Evolutionary conservation across 257 asterid genomes (phyloP).

Genomic region (Forsythia suspensa): DNA sequence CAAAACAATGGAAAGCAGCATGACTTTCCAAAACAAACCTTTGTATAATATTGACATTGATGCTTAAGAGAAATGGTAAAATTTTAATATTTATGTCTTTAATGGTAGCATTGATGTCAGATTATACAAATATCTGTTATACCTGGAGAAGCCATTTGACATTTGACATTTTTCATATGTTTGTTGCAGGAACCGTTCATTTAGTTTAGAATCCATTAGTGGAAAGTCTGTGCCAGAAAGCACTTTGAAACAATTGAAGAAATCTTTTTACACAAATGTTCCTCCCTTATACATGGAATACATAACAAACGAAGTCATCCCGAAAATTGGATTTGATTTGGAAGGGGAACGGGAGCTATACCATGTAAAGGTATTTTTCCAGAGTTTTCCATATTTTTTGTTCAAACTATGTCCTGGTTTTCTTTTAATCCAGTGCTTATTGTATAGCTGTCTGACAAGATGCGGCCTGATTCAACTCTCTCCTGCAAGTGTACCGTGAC

Average conservation of each 20-base stretch:
- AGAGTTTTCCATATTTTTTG: neutral
- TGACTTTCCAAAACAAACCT: too few relatives aligned
- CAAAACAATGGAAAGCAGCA: too few relatives aligned
- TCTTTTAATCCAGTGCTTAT: slow-evolving; percentile 10
- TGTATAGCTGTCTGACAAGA: slow-evolving; percentile 40
- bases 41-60: too few relatives aligned
- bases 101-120: neutral
- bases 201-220: slow-evolving; percentile 27
- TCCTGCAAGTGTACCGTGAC: slow-evolving; percentile 45
- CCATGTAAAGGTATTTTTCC: slow-evolving; percentile 35
- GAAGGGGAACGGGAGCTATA: slow-evolving; percentile 39
- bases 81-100: neutral
- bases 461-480: slow-evolving; percentile 39
- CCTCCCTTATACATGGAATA: slow-evolving; percentile 38
- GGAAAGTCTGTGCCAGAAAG: slow-evolving; percentile 18
- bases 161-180: neutral
- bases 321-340: slow-evolving; percentile 27
- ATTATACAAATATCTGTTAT: neutral
- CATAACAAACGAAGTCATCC: slow-evolving; percentile 31
- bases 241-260: slow-evolving; percentile 29
- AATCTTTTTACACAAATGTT: slow-evolving; percentile 42
- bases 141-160: neutral
- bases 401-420: neutral
- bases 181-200: slow-evolving; percentile 32
- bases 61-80: neutral